phyloP scores from a whole-genome alignment of 2,329 filamentous ascomycete genomes.

The Trichoderma pleuroti region DNA sequence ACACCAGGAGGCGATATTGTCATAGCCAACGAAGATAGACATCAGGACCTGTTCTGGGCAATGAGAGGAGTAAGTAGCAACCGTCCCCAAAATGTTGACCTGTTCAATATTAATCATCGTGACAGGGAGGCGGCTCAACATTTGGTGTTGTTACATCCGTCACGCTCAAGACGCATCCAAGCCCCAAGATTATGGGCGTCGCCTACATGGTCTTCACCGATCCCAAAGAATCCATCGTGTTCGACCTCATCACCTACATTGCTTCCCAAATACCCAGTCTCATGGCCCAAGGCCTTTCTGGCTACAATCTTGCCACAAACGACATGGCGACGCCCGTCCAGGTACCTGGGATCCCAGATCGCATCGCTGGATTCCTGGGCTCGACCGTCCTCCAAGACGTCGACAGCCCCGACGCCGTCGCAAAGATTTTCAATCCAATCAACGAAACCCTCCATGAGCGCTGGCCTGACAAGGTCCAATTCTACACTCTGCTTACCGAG shows the following conservation, averaged over 20 bases:
- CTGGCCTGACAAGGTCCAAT: conserved; percentile 31
- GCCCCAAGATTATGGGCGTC: conserved; percentile 32
- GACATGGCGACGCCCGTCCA: conserved; percentile 36
- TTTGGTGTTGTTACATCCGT: conserved; percentile 59
- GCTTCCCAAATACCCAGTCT: conserved; percentile 45
- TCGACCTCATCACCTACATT: conserved; percentile 46
- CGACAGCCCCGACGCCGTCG: conserved; percentile 27
- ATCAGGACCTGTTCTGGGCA: conserved; percentile 62
- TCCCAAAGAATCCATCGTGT: conserved; percentile 38
- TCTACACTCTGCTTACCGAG: conserved; percentile 19
- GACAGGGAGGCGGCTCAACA: conserved; percentile 56
- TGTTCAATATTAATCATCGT: not conserved
- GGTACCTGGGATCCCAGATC: conserved; percentile 31
- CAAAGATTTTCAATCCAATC: conserved; percentile 33
- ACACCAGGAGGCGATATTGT: conserved; percentile 49
- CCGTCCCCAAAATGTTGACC: fast-evolving
- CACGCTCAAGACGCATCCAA: conserved; percentile 51
- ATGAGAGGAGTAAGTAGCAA: conserved; percentile 48
- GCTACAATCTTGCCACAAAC: conserved; percentile 42
- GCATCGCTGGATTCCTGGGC: conserved; percentile 36
- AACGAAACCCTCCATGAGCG: conserved; percentile 37
- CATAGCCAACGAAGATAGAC: conserved; percentile 48
- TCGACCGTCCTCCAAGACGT: conserved; percentile 37
- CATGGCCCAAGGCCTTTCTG: conserved; percentile 49
- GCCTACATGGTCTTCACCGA: conserved; percentile 25